Evolutionary conservation across 495 filamentous ascomycete genomes (phyloP).

Genomic region (Rostrohypoxylon terebratum): DNA sequence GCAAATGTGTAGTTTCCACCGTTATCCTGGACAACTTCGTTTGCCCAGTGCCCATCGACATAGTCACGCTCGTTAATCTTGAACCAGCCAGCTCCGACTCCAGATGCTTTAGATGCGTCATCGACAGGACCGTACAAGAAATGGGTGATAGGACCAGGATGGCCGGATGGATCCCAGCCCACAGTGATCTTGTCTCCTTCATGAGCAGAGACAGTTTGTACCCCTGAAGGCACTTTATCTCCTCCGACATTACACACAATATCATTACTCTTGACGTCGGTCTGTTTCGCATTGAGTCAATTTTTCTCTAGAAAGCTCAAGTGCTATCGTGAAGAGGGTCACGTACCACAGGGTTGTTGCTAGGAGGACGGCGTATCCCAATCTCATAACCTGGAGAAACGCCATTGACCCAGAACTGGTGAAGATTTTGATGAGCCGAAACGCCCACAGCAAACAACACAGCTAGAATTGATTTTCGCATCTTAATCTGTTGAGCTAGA

Average conservation of each 20-base stretch:
- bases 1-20: slow-evolving; percentile 48
- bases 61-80: slow-evolving; percentile 51
- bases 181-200: slow-evolving; percentile 53
- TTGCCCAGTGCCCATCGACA: slow-evolving; percentile 48
- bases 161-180: slow-evolving; percentile 50
- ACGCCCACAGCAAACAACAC: slow-evolving; percentile 38
- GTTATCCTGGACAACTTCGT: slow-evolving; percentile 46
- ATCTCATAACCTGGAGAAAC: slow-evolving; percentile 53
- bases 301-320: background rate
- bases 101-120: slow-evolving; percentile 47
- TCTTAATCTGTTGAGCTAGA: background rate
- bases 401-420: slow-evolving; percentile 56
- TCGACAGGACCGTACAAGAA: slow-evolving; percentile 52
- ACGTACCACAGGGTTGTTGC: slow-evolving; percentile 51
- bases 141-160: slow-evolving; percentile 55
- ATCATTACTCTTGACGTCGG: slow-evolving; percentile 48
- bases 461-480: slow-evolving; percentile 30
- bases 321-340: background rate
- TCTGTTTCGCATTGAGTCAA: slow-evolving; percentile 25
- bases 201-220: slow-evolving; percentile 46
- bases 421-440: slow-evolving; percentile 55
- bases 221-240: slow-evolving; percentile 47
- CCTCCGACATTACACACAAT: slow-evolving; percentile 54
- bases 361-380: slow-evolving; percentile 53
- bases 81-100: slow-evolving; percentile 46